phyloP scores from a whole-genome alignment of 352 stramenopile species.

The Phytophthora tubulina region DNA sequence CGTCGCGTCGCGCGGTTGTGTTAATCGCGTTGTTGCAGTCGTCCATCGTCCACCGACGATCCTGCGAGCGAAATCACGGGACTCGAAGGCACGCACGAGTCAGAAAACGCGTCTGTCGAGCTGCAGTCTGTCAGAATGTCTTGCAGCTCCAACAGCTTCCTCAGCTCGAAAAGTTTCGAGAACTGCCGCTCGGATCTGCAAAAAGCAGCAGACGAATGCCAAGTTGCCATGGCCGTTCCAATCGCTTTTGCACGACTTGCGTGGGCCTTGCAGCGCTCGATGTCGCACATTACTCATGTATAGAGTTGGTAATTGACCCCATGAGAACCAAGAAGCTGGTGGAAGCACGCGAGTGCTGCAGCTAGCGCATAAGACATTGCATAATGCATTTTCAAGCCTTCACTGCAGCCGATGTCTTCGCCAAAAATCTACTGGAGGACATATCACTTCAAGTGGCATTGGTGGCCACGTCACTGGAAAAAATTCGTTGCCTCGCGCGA shows the following conservation, averaged over 20 bases:
- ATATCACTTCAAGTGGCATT: slow-evolving; percentile 25
- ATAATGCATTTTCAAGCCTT: background rate
- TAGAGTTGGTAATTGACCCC: background rate
- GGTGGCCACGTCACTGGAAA: slow-evolving; percentile 31
- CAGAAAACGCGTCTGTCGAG: slow-evolving; percentile 4
- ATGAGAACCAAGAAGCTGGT: slow-evolving; percentile 10
- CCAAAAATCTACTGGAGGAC: slow-evolving; percentile 10
- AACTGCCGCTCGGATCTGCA: slow-evolving; percentile 15
- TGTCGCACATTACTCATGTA: slow-evolving; percentile 8
- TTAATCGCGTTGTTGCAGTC: slow-evolving; percentile 27
- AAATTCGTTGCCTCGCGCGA: slow-evolving; percentile 13
- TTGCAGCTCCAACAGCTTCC: slow-evolving; percentile 14
- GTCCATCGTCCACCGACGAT: slow-evolving; percentile 18
- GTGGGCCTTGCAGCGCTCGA: background rate
- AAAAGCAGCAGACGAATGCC: background rate
- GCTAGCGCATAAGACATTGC: background rate
- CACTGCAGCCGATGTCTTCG: background rate
- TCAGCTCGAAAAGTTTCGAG: slow-evolving; percentile 18
- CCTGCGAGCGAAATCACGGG: slow-evolving; percentile 9
- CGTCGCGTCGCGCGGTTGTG: slow-evolving; percentile 18
- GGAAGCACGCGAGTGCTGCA: background rate
- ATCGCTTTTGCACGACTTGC: slow-evolving; percentile 8
- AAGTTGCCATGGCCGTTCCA: slow-evolving; percentile 3
- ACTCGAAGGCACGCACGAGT: slow-evolving; percentile 23
- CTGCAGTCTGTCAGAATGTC: slow-evolving; percentile 1